Percentiles rank a stretch among this genome's conserved stretches.
Conservation (phyloP, 2,329 filamentous ascomycete species). For the Cercospora brassicicola region DNA sequence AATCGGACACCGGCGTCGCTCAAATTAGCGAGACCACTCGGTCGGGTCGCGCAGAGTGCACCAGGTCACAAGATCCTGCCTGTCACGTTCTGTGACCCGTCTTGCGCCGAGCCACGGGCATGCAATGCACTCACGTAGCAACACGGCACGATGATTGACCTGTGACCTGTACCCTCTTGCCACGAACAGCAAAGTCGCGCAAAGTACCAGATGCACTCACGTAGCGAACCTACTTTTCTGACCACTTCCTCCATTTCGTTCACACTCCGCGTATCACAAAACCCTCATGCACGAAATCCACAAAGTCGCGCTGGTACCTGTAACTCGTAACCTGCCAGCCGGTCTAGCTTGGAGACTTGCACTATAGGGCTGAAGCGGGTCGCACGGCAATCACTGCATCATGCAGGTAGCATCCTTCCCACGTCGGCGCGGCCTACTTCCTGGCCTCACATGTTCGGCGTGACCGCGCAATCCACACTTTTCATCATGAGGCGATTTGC, state of each 20-base stretch:
- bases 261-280: not conserved
- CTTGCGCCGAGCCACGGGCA: not conserved
- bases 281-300: not conserved
- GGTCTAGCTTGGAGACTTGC: not conserved
- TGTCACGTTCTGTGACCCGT: not conserved
- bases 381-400: not conserved
- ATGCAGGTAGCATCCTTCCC: not conserved
- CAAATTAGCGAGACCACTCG: not conserved
- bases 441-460: constrained; percentile 7
- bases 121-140: not conserved
- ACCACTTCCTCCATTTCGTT: not conserved
- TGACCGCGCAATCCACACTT: not conserved
- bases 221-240: not conserved
- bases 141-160: no score
- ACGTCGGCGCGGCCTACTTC: constrained; percentile 4
- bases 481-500: not conserved
- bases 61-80: not conserved
- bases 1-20: not conserved
- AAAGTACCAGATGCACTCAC: not conserved
- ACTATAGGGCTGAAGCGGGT: constrained; percentile 6
- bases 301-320: not conserved
- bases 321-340: not conserved
- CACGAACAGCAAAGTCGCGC: not conserved
- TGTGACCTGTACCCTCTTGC: not conserved
- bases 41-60: not conserved